Evolutionary conservation across 352 stramenopile genomes (phyloP).

Genomic region (Phytopythium oedochilum): DNA sequence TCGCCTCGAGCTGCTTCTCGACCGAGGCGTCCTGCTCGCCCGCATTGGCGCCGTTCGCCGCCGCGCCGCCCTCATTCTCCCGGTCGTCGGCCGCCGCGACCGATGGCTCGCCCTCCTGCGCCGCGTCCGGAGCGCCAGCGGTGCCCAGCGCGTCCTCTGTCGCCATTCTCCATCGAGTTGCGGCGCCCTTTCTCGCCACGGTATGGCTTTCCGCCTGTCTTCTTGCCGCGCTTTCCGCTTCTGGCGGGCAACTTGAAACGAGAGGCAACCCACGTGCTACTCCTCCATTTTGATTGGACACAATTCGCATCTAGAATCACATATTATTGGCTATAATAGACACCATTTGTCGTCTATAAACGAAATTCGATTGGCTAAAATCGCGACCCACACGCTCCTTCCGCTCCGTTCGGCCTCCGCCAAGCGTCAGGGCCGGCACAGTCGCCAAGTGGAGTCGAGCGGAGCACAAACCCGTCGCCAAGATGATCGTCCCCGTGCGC

Average conservation of each 20-base stretch:
- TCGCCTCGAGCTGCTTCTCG: background rate
- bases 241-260: background rate
- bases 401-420: background rate
- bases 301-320: background rate
- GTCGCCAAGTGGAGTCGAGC: background rate
- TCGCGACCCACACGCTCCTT: background rate
- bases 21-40: background rate
- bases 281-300: background rate
- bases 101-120: background rate
- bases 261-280: background rate
- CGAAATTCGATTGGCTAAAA: background rate
- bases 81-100: background rate
- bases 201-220: background rate
- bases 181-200: background rate
- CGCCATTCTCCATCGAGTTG: conserved; percentile 3
- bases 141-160: background rate
- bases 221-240: background rate
- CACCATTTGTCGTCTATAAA: background rate
- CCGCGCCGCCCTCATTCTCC: background rate
- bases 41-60: background rate
- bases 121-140: background rate
- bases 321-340: background rate
- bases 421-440: background rate
- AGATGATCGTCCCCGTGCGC: conserved; percentile 98
- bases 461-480: background rate